Percentiles rank a stretch among this genome's conserved stretches.
Evolutionary conservation across 208 protist genomes (phyloP).

Genomic region (Porcisia hertigi): DNA sequence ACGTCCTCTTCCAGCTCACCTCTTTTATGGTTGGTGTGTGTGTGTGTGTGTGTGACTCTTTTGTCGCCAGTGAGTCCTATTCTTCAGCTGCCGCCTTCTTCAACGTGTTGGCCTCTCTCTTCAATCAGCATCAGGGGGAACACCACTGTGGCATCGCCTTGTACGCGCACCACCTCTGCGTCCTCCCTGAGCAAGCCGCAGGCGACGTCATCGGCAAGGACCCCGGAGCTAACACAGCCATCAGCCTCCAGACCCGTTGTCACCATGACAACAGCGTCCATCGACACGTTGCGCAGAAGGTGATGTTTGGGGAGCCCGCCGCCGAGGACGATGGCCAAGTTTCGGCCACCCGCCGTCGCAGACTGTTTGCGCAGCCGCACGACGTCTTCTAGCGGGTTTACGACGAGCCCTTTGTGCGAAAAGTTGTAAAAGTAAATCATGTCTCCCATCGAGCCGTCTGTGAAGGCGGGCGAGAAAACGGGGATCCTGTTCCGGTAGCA

Average conservation of each 20-base stretch:
- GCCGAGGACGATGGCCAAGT: slow-evolving; percentile 75
- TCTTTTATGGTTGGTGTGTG: neutral
- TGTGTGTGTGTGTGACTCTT: neutral
- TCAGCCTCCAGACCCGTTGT: slow-evolving; percentile 84
- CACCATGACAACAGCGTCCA: slow-evolving; percentile 75
- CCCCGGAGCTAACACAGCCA: slow-evolving; percentile 83
- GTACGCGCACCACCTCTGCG: slow-evolving; percentile 76
- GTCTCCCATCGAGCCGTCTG: slow-evolving; percentile 99
- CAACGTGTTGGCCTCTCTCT: neutral
- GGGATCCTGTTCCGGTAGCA: slow-evolving; percentile 98
- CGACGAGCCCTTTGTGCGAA: slow-evolving; percentile 94
- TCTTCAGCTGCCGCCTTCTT: neutral
- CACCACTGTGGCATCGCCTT: slow-evolving; percentile 88
- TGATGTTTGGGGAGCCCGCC: slow-evolving; percentile 87
- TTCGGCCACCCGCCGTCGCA: slow-evolving; percentile 20
- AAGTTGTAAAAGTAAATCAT: slow-evolving; percentile 99
- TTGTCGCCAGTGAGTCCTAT: neutral
- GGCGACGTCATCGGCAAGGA: slow-evolving; percentile 58
- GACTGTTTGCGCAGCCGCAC: slow-evolving; percentile 45
- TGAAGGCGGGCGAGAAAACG: slow-evolving; percentile 99
- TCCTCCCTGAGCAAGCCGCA: slow-evolving; percentile 48
- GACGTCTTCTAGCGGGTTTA: slow-evolving; percentile 95
- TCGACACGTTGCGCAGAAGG: slow-evolving; percentile 61
- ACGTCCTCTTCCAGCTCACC: neutral
- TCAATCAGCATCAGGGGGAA: slow-evolving; percentile 72